These are phyloP conservation scores for Hordeum pubiflorum DNA, from an alignment of 202 grass and related monocot species.

Conservation along the genomic window DNA sequence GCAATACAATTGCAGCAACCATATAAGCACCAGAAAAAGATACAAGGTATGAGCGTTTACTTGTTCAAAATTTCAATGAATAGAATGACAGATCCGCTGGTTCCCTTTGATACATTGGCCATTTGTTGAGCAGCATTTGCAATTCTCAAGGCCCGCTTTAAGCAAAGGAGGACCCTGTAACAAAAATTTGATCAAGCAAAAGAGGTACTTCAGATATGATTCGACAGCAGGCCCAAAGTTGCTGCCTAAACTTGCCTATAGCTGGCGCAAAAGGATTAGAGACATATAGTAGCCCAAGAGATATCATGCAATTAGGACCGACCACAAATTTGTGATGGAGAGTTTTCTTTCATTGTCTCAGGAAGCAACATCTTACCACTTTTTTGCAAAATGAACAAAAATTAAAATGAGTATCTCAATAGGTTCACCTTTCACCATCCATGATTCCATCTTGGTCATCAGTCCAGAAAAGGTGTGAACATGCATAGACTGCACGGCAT, in stretches of 20 bases:
- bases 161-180: conserved; percentile 93
- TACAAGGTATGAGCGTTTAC: conserved; percentile 41
- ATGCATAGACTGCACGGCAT: conserved; percentile 97
- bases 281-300: not conserved
- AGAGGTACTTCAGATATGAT: not conserved
- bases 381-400: conserved; percentile 1
- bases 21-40: conserved; percentile 23
- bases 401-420: not conserved
- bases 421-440: conserved; percentile 86
- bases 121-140: conserved; percentile 96
- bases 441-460: conserved; percentile 97
- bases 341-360: conserved; percentile 14
- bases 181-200: conserved; percentile 16
- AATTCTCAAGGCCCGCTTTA: conserved; percentile 96
- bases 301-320: not conserved
- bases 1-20: not conserved
- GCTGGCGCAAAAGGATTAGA: not conserved
- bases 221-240: not conserved
- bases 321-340: not conserved
- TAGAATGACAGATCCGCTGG: conserved; percentile 61
- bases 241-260: not conserved
- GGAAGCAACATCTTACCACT: not conserved
- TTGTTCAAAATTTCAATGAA: conserved; percentile 99
- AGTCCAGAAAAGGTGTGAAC: conserved; percentile 97
- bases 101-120: conserved; percentile 78